Conservation (phyloP, 768 basidiomycete species). For the Tulasnella sp. region DNA sequence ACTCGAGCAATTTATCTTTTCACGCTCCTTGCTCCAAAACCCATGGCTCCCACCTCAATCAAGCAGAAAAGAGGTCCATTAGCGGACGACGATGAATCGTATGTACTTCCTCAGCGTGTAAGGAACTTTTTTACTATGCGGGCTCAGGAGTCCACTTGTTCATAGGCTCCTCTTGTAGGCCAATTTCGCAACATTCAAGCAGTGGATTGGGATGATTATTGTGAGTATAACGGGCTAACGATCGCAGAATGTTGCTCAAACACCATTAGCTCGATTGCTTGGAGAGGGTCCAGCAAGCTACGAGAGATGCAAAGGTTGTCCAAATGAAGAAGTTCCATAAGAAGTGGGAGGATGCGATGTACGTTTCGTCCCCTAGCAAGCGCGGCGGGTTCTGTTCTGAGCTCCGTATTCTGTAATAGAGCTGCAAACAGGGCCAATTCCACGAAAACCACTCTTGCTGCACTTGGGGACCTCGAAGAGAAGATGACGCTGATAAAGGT, state of each 20-base stretch:
- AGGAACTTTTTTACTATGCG: not conserved
- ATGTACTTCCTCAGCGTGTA: constrained; percentile 13
- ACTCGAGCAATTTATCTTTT: not conserved
- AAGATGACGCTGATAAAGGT: constrained; percentile 36
- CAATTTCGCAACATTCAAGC: not conserved
- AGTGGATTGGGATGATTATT: constrained; percentile 5
- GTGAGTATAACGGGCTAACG: not conserved
- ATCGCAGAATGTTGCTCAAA: not conserved
- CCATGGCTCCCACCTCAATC: not conserved
- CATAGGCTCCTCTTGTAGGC: not conserved
- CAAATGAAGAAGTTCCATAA: constrained; percentile 83
- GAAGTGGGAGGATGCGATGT: constrained; percentile 70
- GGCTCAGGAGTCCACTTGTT: not conserved
- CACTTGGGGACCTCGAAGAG: constrained; percentile 29
- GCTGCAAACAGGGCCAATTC: not conserved
- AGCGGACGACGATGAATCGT: not conserved
- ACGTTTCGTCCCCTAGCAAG: constrained; percentile 27
- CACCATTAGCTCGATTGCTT: constrained; percentile 63
- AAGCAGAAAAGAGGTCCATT: not conserved
- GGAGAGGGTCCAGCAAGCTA: constrained; percentile 66
- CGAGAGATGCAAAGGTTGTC: constrained; percentile 76
- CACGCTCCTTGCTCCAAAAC: not conserved
- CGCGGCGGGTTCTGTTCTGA: not conserved
- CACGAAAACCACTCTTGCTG: constrained; percentile 32
- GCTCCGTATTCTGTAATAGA: not conserved